Evolutionary conservation across 1,284 basidiomycete genomes (phyloP).

Genomic region (Ganoderma meredithae): DNA sequence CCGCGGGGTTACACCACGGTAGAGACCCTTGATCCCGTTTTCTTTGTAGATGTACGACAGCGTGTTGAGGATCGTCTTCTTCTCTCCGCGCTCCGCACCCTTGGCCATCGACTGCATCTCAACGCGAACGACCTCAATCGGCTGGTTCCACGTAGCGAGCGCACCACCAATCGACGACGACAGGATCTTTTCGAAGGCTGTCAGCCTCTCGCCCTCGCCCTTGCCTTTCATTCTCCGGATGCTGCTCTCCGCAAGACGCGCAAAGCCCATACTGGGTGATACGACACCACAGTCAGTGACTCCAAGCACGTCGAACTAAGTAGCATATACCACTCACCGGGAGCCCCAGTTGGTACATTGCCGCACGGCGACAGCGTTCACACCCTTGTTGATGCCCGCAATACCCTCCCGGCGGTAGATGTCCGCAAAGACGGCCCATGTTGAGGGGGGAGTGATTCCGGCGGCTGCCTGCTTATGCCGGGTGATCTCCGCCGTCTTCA

Average conservation of each 20-base stretch:
- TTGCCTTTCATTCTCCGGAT: conserved; percentile 86
- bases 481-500: conserved; percentile 99
- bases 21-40: conserved; percentile 96
- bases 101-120: conserved; percentile 99
- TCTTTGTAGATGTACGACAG: conserved; percentile 93
- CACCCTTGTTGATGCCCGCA: conserved; percentile 98
- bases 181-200: conserved; percentile 87
- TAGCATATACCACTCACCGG: conserved; percentile 60
- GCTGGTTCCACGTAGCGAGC: conserved; percentile 99
- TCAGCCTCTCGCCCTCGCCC: conserved; percentile 77
- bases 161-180: conserved; percentile 95
- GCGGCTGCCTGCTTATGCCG: conserved; percentile 94
- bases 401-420: conserved; percentile 96
- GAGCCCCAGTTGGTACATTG: conserved; percentile 99
- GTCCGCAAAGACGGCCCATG: conserved; percentile 93
- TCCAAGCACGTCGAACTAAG: conserved; percentile 4
- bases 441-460: conserved; percentile 92
- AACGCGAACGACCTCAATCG: conserved; percentile 96
- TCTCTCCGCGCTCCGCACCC: conserved; percentile 82
- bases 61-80: conserved; percentile 93
- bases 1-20: conserved; percentile 96
- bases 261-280: conserved; percentile 89
- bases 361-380: conserved; percentile 96
- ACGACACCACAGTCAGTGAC: neutral
- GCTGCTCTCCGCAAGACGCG: conserved; percentile 87